Percentiles rank a stretch among this genome's conserved stretches.
phyloP scores from a whole-genome alignment of 495 filamentous ascomycete genomes.

The Talaromyces nanjingensis region DNA sequence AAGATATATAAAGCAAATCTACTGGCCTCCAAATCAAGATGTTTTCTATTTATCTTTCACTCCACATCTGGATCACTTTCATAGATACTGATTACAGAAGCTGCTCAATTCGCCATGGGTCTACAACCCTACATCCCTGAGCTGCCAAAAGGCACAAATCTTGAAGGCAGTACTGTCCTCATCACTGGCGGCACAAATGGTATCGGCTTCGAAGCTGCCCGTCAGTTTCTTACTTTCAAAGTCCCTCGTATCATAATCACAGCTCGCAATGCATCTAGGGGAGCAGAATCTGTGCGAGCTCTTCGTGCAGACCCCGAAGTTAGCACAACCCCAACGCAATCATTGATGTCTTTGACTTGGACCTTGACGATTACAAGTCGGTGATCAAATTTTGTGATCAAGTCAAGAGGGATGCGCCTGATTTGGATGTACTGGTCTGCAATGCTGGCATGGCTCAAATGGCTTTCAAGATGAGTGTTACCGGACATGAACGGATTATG shows the following conservation, averaged over 20 bases:
- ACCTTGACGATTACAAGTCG: constrained; percentile 18
- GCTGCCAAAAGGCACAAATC: constrained; percentile 1
- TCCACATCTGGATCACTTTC: neutral
- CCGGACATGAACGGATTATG: constrained; percentile 20
- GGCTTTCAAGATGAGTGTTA: constrained; percentile 13
- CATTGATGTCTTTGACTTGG: constrained; percentile 14
- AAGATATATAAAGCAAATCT: neutral
- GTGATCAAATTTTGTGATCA: constrained; percentile 8
- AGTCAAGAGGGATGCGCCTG: constrained; percentile 11
- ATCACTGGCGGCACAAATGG: constrained; percentile 49
- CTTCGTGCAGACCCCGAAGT: constrained; percentile 13
- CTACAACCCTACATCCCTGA: neutral
- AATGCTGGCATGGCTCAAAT: constrained; percentile 15
- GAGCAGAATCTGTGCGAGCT: constrained; percentile 14
- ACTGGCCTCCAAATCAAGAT: neutral
- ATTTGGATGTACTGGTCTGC: constrained; percentile 17
- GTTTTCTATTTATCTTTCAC: neutral
- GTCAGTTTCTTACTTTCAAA: constrained; percentile 21
- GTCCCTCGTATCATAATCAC: constrained; percentile 20
- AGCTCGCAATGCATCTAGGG: constrained; percentile 17
- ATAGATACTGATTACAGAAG: neutral
- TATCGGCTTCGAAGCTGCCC: constrained; percentile 42
- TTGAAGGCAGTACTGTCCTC: constrained; percentile 35
- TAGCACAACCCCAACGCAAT: constrained; percentile 1
- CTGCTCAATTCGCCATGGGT: neutral